Evolutionary conservation across 805 yeast species (phyloP).

Genomic region (Ogataea parapolymorpha): DNA sequence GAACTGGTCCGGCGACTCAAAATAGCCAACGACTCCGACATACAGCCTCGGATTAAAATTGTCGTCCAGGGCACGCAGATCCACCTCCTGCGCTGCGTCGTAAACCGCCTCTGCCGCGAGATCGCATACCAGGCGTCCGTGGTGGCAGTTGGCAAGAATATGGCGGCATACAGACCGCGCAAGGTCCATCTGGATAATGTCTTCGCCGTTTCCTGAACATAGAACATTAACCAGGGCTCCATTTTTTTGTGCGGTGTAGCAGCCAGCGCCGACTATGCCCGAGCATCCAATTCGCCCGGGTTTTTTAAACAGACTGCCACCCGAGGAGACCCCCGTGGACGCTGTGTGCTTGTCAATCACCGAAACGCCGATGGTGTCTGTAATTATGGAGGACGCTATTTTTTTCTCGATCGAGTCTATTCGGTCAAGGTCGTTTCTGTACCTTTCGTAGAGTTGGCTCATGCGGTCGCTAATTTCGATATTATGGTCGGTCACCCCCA

Average conservation of each 20-base stretch:
- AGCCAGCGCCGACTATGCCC: constrained; percentile 45
- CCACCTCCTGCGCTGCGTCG: constrained; percentile 8
- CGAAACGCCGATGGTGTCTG: constrained; percentile 47
- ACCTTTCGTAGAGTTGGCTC: constrained; percentile 10
- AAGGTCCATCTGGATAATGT: constrained; percentile 43
- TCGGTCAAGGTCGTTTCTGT: constrained; percentile 2
- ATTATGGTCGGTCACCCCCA: constrained; percentile 12
- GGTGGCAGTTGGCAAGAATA: constrained; percentile 6
- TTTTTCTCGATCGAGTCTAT: neutral
- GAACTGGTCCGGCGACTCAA: constrained; percentile 9
- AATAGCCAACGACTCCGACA: constrained; percentile 27
- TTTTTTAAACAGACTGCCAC: constrained; percentile 49
- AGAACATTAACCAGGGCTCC: constrained; percentile 25
- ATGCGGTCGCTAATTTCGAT: constrained; percentile 11
- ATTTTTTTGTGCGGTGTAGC: constrained; percentile 23
- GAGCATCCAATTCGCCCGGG: constrained; percentile 56
- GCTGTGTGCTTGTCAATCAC: constrained; percentile 14
- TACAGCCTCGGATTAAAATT: constrained; percentile 14
- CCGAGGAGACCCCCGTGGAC: constrained; percentile 43
- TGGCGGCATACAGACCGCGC: constrained; percentile 32
- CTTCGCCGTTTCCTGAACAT: constrained; percentile 60
- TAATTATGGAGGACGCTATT: constrained; percentile 15
- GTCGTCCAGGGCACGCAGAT: constrained; percentile 22
- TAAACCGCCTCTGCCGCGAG: constrained; percentile 17
- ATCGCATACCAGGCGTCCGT: constrained; percentile 15